phyloP scores from a whole-genome alignment of 768 basidiomycete genomes.

The Dacryopinax primogenitus region DNA sequence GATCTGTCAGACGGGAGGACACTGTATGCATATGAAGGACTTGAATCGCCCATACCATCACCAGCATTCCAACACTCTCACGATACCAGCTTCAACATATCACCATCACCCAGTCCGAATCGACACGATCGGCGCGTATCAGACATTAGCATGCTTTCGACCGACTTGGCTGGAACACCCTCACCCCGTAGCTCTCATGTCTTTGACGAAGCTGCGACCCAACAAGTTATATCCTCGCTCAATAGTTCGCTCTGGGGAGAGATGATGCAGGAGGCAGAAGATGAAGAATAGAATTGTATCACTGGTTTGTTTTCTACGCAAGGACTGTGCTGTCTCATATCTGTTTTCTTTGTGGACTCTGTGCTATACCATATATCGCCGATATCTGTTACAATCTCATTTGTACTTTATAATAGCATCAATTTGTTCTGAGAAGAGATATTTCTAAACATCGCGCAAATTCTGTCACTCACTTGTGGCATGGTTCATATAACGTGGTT shows the following conservation, averaged over 20 bases:
- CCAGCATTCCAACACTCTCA: not conserved
- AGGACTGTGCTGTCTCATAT: too few species aligned
- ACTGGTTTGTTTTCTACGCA: not conserved
- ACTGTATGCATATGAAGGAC: not conserved
- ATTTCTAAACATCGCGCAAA: too few species aligned
- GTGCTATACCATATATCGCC: not conserved
- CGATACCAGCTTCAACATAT: conserved; percentile 8
- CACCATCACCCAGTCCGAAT: not conserved
- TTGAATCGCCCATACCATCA: conserved; percentile 1
- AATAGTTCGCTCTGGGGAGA: conserved; percentile 1
- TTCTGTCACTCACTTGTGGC: too few species aligned
- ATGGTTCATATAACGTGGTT: too few species aligned
- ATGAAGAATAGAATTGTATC: conserved; percentile 6
- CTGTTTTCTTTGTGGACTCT: not conserved
- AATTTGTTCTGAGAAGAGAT: too few species aligned
- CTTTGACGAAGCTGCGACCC: not conserved
- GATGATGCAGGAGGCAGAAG: conserved; percentile 8
- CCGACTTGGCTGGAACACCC: not conserved
- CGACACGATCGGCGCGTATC: conserved; percentile 7
- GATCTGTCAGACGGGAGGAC: not conserved
- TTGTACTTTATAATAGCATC: not conserved
- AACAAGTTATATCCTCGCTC: conserved; percentile 2
- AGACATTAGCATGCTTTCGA: not conserved
- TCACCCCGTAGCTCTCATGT: conserved; percentile 1
- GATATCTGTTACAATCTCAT: not conserved